Conservation (phyloP, 2,329 filamentous ascomycete genomes). For the Plectosphaerella sp. region DNA sequence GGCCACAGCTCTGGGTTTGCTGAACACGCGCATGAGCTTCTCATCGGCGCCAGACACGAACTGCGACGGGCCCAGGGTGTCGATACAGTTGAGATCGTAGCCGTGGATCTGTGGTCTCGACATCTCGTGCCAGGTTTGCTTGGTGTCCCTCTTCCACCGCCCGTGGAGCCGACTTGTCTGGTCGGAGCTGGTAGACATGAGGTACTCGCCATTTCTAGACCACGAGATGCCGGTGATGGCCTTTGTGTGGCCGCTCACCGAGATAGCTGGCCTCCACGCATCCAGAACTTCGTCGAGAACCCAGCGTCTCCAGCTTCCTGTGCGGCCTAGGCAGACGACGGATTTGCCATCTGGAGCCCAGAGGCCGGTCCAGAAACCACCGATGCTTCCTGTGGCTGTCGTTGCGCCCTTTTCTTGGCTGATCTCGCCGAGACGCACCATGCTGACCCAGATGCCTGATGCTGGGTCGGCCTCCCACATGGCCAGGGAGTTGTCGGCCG, state of each 20-base stretch:
- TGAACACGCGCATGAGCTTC: constrained; percentile 95
- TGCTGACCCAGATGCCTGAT: constrained; percentile 89
- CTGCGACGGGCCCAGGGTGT: constrained; percentile 64
- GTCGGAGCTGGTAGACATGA: constrained; percentile 85
- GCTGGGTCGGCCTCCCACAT: constrained; percentile 84
- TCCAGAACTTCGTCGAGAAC: constrained; percentile 55
- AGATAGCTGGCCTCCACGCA: constrained; percentile 72
- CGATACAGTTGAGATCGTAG: constrained; percentile 94
- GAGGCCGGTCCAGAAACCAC: constrained; percentile 92
- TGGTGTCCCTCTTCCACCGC: constrained; percentile 57
- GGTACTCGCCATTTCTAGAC: constrained; percentile 75
- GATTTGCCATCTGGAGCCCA: constrained; percentile 77
- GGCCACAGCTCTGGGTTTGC: constrained; percentile 80
- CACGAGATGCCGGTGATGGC: constrained; percentile 80
- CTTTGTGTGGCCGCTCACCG: constrained; percentile 78
- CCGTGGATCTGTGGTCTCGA: constrained; percentile 94
- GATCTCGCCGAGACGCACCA: constrained; percentile 83
- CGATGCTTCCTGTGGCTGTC: constrained; percentile 90
- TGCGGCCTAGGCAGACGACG: constrained; percentile 80
- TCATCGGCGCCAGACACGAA: constrained; percentile 97
- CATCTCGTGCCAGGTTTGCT: constrained; percentile 86
- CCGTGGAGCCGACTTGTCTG: constrained; percentile 90
- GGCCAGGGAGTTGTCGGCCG: constrained; percentile 89
- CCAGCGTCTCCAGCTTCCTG: constrained; percentile 92
- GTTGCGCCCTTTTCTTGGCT: constrained; percentile 93